Evolutionary conservation across 495 filamentous ascomycete genomes (phyloP).

Genomic region (Aspergillus sclerotioniger): DNA sequence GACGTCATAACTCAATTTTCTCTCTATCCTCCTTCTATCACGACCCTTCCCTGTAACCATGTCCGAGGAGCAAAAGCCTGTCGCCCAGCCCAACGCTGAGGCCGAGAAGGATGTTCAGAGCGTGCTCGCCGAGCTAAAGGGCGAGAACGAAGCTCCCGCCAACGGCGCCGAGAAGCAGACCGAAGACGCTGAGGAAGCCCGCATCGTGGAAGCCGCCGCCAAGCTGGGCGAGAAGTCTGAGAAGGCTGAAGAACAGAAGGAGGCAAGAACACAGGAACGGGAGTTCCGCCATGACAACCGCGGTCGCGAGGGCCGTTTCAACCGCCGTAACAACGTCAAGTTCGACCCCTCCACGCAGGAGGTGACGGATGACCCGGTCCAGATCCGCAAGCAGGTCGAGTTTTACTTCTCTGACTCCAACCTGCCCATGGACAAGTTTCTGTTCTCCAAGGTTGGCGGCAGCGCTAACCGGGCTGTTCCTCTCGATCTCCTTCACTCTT

Average conservation of each 20-base stretch:
- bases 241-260: conserved; percentile 33
- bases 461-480: conserved; percentile 74
- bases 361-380: conserved; percentile 66
- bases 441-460: conserved; percentile 73
- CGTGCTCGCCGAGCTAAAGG: conserved; percentile 48
- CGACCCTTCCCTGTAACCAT: conserved; percentile 22
- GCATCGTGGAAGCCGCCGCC: conserved; percentile 44
- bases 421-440: conserved; percentile 80
- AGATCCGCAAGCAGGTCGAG: conserved; percentile 88
- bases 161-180: conserved; percentile 23
- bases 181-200: conserved; percentile 41
- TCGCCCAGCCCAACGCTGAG: conserved; percentile 35
- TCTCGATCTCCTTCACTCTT: conserved; percentile 71
- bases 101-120: conserved; percentile 49
- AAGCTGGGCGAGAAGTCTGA: conserved; percentile 47
- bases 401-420: conserved; percentile 98
- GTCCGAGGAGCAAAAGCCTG: conserved; percentile 42
- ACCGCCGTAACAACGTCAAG: conserved; percentile 50
- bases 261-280: conserved; percentile 19
- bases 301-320: conserved; percentile 14
- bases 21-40: neutral
- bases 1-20: neutral
- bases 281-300: neutral
- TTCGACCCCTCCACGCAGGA: conserved; percentile 62
- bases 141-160: conserved; percentile 26